Evolutionary conservation across 352 stramenopile genomes (phyloP), one percentile per base, ranked within the genome.

Genomic region (Thraustochytrium sp.): DNA sequence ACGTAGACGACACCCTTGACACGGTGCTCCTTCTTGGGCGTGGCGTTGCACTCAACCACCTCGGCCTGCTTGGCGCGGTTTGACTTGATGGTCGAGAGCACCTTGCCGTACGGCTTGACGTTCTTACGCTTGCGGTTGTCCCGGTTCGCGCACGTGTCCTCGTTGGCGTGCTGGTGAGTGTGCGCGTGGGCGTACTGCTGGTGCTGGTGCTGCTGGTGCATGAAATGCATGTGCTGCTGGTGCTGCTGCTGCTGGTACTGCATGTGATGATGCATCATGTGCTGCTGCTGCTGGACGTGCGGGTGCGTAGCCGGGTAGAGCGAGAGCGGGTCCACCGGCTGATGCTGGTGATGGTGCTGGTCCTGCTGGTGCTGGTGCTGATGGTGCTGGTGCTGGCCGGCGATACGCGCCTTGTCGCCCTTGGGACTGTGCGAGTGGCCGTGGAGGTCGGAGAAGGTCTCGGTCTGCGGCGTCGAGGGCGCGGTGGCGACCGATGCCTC

Each of bases 1-100:
- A 37, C 23, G n/a, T 82, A 73, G 21, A 84, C 59, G 34, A 76
- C 68, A 38, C 65, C 59, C 64, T 85, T 85, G 44, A 85, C 29
- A n/a, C 51, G 38, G 44, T 65, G n/a, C 34, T 72, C 37, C 53
- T 85, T 75, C 42, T 72, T 65, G 9, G 65, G 42, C 1, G 29
- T 76, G 13, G 16, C 72, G 3, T 2, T 37, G 61, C 46, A 85
- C 8, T 84, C 68, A 11, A 74, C 21, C 37, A 51, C 38, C 40
- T 85, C 29, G 42, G 54, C 80, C 29, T 42, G 54, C 64, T 85
- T 76, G 26, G 80, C 80, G 46, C 61, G 49, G 42, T 73, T 59
- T 2, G 34, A 74, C 37, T 72, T 84, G 37, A 82, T 75, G 38
- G 46, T 55, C 9, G 68, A 76, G 31, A 74, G 16, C 18, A 73